Percentiles rank a stretch among this genome's conserved stretches.
Evolutionary conservation across 2,329 filamentous ascomycete genomes (phyloP).

Genomic region (Aspergillus glaucus): DNA sequence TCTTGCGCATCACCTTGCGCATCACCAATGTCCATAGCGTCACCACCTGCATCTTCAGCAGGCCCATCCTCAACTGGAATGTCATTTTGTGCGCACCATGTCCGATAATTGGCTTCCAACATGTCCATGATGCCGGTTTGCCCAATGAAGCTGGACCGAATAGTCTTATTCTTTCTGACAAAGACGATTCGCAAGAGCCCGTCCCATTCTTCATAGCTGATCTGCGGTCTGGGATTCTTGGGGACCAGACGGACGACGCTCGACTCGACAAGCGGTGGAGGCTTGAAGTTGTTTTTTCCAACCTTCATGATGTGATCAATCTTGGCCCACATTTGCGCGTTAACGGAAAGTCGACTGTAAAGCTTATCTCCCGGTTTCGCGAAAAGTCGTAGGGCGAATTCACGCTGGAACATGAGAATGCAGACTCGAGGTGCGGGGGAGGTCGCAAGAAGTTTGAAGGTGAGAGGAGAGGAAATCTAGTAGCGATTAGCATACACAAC

Average conservation of each 20-base stretch:
- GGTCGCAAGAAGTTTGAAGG: conserved; percentile 81
- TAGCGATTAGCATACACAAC: not conserved
- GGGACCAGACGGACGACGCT: conserved; percentile 86
- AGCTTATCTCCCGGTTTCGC: conserved; percentile 82
- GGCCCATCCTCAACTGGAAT: conserved; percentile 67
- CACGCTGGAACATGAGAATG: conserved; percentile 84
- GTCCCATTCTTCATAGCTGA: conserved; percentile 94
- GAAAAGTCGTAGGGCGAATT: conserved; percentile 85
- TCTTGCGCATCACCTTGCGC: conserved; percentile 21
- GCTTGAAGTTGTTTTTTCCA: conserved; percentile 92
- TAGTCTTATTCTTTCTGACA: conserved; percentile 82
- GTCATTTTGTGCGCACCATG: conserved; percentile 83
- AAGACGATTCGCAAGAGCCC: conserved; percentile 78
- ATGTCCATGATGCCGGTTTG: conserved; percentile 74
- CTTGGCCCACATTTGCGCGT: conserved; percentile 85
- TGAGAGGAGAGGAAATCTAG: conserved; percentile 81
- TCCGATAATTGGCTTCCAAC: conserved; percentile 80
- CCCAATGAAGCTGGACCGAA: conserved; percentile 73
- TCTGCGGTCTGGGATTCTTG: conserved; percentile 76
- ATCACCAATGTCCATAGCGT: conserved; percentile 31
- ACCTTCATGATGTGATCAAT: conserved; percentile 78
- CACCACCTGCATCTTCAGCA: conserved; percentile 24
- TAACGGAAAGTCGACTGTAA: conserved; percentile 85
- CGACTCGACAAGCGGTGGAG: conserved; percentile 85
- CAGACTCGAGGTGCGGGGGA: conserved; percentile 74